Conservation (phyloP, 148 eudicot species). For the Spergularia marina region DNA sequence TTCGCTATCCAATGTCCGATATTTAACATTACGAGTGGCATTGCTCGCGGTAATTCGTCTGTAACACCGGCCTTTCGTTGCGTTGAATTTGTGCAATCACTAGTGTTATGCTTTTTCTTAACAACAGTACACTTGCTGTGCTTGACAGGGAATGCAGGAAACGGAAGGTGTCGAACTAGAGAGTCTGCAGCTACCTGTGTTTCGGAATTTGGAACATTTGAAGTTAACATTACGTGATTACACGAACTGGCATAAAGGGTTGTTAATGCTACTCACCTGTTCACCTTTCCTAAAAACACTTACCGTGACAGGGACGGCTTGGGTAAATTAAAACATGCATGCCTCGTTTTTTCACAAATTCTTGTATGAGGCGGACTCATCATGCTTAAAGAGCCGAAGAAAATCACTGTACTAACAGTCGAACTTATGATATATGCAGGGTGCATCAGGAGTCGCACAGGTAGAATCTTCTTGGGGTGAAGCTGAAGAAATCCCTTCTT, state of each 20-base stretch:
- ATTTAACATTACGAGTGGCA: not conserved
- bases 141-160: not conserved
- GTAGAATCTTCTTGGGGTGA: not conserved
- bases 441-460: not conserved
- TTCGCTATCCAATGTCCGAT: conserved; percentile 19
- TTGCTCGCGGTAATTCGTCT: not conserved
- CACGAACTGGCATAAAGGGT: not conserved
- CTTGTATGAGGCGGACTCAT: too few relatives aligned
- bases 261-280: not conserved
- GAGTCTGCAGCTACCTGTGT: not conserved
- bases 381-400: too few relatives aligned
- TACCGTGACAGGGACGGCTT: too few relatives aligned
- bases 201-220: conserved; percentile 11
- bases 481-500: conserved; percentile 12
- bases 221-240: not conserved
- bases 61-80: not conserved
- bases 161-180: not conserved
- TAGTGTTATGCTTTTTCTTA: not conserved
- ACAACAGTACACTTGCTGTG: not conserved
- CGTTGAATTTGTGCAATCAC: not conserved
- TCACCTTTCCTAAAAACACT: not conserved
- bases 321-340: too few relatives aligned
- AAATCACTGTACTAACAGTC: too few relatives aligned
- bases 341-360: too few relatives aligned
- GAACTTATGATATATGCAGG: too few relatives aligned